Percentiles rank a stretch among this genome's conserved stretches.
Evolutionary conservation across 139 green algal genomes (phyloP).

Genomic region (Desmodesmus armatus): DNA sequence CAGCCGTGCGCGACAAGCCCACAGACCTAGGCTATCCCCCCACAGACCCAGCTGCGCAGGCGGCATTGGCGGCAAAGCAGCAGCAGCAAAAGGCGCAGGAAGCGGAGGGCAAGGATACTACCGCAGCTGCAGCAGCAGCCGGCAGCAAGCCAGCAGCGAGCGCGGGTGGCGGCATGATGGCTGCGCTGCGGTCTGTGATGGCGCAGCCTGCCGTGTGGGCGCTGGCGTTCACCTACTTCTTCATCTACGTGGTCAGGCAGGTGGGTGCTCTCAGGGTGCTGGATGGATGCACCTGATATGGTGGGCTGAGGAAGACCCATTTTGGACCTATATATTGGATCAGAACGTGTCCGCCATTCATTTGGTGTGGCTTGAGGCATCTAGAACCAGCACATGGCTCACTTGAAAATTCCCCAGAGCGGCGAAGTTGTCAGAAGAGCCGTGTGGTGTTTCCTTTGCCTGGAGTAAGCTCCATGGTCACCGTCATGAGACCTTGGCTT

Average conservation of each 20-base stretch:
- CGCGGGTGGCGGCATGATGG: slow-evolving; percentile 57
- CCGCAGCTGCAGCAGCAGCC: neutral
- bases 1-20: slow-evolving; percentile 66
- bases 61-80: slow-evolving; percentile 6
- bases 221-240: slow-evolving; percentile 83
- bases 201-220: slow-evolving; percentile 61
- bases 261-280: too few relatives aligned
- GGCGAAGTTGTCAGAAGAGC: too few relatives aligned
- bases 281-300: too few relatives aligned
- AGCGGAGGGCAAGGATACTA: neutral
- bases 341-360: too few relatives aligned
- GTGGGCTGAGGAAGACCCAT: too few relatives aligned
- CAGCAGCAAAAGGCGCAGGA: neutral
- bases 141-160: neutral
- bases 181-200: slow-evolving; percentile 70
- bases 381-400: too few relatives aligned
- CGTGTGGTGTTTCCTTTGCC: neutral
- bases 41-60: slow-evolving; percentile 60
- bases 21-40: slow-evolving; percentile 70
- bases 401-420: too few relatives aligned
- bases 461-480: too few relatives aligned
- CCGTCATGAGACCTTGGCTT: too few relatives aligned
- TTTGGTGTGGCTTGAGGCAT: too few relatives aligned
- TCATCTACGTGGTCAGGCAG: slow-evolving; percentile 80
- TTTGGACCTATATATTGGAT: too few relatives aligned